phyloP scores from a whole-genome alignment of 2,329 filamentous ascomycete genomes.

The Fusarium subtropicale region DNA sequence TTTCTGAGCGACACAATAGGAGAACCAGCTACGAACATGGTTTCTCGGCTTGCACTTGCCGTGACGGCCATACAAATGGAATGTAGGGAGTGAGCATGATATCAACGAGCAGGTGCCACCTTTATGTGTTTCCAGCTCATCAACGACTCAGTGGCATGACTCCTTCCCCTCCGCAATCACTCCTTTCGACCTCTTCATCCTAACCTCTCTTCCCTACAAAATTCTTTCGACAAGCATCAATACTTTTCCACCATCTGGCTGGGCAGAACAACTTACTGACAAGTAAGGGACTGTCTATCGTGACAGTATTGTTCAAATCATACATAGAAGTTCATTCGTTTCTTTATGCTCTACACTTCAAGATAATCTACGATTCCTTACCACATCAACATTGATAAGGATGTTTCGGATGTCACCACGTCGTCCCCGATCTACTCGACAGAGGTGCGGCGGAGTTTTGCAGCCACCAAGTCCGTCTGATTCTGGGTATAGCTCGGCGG shows the following conservation, averaged over 20 bases:
- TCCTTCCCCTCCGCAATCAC: conserved; percentile 38
- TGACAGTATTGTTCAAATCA: conserved; percentile 28
- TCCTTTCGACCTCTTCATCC: conserved; percentile 26
- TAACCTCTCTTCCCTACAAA: conserved; percentile 36
- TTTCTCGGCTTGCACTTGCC: not conserved
- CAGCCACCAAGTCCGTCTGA: conserved; percentile 41
- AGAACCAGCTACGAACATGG: not conserved
- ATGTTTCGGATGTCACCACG: conserved; percentile 34
- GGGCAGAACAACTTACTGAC: conserved; percentile 12
- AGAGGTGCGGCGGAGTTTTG: conserved; percentile 2
- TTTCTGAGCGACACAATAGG: not conserved
- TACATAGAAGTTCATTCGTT: conserved; percentile 41
- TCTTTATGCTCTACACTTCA: conserved; percentile 2
- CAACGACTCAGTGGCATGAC: conserved; percentile 20
- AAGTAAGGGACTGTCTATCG: conserved; percentile 8
- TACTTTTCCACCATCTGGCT: conserved; percentile 24
- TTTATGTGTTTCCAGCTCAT: not conserved
- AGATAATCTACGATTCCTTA: not conserved
- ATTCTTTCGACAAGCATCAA: conserved; percentile 40
- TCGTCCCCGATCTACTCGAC: conserved; percentile 13
- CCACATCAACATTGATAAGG: not conserved
- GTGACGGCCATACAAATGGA: not conserved
- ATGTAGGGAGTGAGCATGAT: not conserved
- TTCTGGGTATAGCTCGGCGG: conserved; percentile 49
- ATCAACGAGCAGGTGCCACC: conserved; percentile 3